phyloP scores from a whole-genome alignment of 1,139 yeast species.

The Geotrichum citri-aurantii region DNA sequence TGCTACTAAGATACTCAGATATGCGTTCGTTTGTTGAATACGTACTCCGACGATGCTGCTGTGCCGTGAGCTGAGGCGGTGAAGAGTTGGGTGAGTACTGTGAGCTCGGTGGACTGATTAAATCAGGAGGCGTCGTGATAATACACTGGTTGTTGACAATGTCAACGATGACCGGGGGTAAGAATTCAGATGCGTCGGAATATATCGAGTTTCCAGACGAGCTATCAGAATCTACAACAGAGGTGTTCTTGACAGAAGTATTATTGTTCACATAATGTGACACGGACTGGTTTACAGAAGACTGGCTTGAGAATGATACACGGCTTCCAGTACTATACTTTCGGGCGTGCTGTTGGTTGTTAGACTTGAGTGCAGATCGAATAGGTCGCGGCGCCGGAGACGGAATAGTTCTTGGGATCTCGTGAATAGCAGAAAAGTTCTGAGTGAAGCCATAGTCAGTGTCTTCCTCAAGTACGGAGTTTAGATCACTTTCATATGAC shows the following conservation, averaged over 20 bases:
- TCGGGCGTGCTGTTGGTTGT: not conserved
- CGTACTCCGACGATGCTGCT: not conserved
- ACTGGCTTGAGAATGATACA: not conserved
- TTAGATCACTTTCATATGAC: conserved; percentile 34
- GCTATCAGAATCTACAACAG: conserved; percentile 4
- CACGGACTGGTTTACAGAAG: not conserved
- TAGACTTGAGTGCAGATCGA: conserved; percentile 28
- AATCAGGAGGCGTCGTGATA: not conserved
- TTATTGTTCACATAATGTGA: not conserved
- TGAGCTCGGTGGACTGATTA: conserved; percentile 25
- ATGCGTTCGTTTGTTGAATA: not conserved
- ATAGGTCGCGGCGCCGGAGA: conserved; percentile 30
- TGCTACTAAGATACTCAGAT: not conserved
- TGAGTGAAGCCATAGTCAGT: not conserved
- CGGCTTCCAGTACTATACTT: not conserved
- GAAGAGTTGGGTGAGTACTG: conserved; percentile 13
- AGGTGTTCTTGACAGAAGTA: not conserved
- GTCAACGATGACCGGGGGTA: not conserved
- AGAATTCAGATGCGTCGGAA: conserved; percentile 13
- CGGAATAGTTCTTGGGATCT: conserved; percentile 6
- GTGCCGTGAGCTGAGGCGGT: not conserved
- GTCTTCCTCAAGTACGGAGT: conserved; percentile 34
- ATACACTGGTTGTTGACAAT: not conserved
- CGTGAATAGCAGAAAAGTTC: conserved; percentile 4
- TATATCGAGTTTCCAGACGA: conserved; percentile 13